A percentile compares a stretch with the other conserved stretches of the same genome.
phyloP scores from a whole-genome alignment of 2,329 filamentous ascomycete genomes.

The Ophiosphaerella narmari region DNA sequence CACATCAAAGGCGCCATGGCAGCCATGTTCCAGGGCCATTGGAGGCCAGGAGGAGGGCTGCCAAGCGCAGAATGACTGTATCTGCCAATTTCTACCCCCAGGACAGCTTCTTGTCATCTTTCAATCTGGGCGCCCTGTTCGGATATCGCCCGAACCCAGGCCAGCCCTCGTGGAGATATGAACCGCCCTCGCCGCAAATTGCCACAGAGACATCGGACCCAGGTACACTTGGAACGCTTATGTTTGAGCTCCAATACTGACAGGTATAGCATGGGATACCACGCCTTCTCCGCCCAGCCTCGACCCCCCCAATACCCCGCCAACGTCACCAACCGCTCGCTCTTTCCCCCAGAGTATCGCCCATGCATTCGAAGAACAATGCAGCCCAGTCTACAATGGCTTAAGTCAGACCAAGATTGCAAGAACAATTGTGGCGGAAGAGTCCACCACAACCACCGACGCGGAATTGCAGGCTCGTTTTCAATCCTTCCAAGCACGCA shows the following conservation, averaged over 20 bases:
- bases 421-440: neutral
- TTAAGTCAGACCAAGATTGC: too few species aligned
- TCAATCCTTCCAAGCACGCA: neutral
- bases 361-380: neutral
- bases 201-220: slow-evolving; percentile 11
- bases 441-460: neutral
- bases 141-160: slow-evolving; percentile 22
- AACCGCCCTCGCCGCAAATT: slow-evolving; percentile 34
- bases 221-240: slow-evolving; percentile 17
- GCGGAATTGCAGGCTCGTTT: neutral
- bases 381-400: too few species aligned
- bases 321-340: neutral
- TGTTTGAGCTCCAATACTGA: neutral
- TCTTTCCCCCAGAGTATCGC: slow-evolving; percentile 4
- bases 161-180: slow-evolving; percentile 40
- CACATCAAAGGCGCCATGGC: slow-evolving; percentile 58
- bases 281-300: neutral
- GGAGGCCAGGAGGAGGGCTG: slow-evolving; percentile 61
- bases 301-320: neutral
- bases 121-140: slow-evolving; percentile 36
- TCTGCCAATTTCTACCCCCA: slow-evolving; percentile 46
- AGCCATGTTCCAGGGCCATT: slow-evolving; percentile 66
- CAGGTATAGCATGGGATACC: neutral
- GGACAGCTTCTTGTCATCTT: slow-evolving; percentile 24
- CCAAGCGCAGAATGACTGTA: slow-evolving; percentile 60